Evolutionary conservation across 805 yeast species (phyloP), one percentile per base, ranked within the genome.

Genomic region (Jamesozyma hellenica): DNA sequence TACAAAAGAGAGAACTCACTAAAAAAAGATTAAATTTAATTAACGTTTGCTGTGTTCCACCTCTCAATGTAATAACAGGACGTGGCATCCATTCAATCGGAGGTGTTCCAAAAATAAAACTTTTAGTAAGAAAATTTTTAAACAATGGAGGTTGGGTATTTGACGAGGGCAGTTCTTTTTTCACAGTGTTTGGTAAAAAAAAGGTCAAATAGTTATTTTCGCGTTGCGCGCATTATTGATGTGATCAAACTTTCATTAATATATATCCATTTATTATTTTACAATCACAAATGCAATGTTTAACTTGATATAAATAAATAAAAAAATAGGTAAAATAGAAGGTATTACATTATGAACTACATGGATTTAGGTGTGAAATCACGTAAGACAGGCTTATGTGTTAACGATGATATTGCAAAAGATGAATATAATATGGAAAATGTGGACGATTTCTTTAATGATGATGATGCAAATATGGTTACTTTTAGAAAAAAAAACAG

Each of bases 51-150:
- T 63, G 65, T 52, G 66, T 72, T 1, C 63, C 57, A 1, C 71
- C 74, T 0, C 49, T 80, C 7, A 53, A 43, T 1, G 59, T 82
- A 0, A 59, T 81, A 11, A 79, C 90, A 0, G 90, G 92, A 0
- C 59, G 84, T 46, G 92, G 92, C 0, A 50, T 77, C 5, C 92
- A 82, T 55, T 77, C 84, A 34, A 64, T 53, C 1, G 74, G 72
- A 4, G 84, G 86, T 0, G 52, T 62, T 1, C 65, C 82, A 1
- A 69, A 63, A 42, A 66, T 82, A 14, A 66, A 67, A 42, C 55
- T 45, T 1, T 51, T 67, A 2, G 72, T 79, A 3, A 57, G 60
- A 34, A 62, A 55, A 15, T 55, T 61, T 45, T 60, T 82, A 31
- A 48, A 44, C 3, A 43, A 43, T 1, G 50, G 63, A 4, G 53